Base-by-base conservation (phyloP, 179 eudicot genomes). In the Sideroxylon spinosum region DNA sequence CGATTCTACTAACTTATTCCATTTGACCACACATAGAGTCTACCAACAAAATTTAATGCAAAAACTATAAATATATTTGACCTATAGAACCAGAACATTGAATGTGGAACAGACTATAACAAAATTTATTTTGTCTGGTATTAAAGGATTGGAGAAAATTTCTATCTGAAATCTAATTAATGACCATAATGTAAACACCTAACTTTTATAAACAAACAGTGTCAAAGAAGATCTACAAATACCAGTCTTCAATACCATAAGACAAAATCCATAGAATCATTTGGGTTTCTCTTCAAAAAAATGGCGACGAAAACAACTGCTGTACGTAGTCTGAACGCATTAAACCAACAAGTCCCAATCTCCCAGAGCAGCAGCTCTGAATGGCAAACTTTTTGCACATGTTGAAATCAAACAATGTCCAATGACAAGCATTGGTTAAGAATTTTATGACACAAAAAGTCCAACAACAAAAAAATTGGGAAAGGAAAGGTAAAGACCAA, bases 181-280 rank as follows among this genome's bases (percentile, higher is more conserved):
- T 29, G 37, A 29, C 37, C 37, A 1, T 3, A 71, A 52, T n/a
- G 32, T 50, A 14, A 13, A 12, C 44, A 50, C 61, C 61, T 7
- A 52, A 52, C n/a, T 4, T 22, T 12, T 0, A 71, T 71, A 37
- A 44, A 68, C 55, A 68, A 25, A 19, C 49, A 44, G 7, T 13
- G 52, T 68, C 73, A 20, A 20, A 9, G 4, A 0, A 22, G 73
- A n/a, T 6, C 4, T 70, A 10, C 57, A 48, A 70, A 22, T 11
- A 20, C 25, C 48, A 66, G 70, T 66, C 70, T 16, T 7, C 70
- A 29, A 66, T 20, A 20, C 56, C 14, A 46, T 29, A 70, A 46
- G 73, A 70, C 26, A 49, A 70, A 49, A 53, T 71, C 62, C 75
- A 53, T 53, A 13, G 75, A 52, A 52, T 71, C 46, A 71, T 16